Evolutionary conservation across 345 rosid species (phyloP), one percentile per base, ranked within the genome.

Genomic region (Pistacia integerrima): DNA sequence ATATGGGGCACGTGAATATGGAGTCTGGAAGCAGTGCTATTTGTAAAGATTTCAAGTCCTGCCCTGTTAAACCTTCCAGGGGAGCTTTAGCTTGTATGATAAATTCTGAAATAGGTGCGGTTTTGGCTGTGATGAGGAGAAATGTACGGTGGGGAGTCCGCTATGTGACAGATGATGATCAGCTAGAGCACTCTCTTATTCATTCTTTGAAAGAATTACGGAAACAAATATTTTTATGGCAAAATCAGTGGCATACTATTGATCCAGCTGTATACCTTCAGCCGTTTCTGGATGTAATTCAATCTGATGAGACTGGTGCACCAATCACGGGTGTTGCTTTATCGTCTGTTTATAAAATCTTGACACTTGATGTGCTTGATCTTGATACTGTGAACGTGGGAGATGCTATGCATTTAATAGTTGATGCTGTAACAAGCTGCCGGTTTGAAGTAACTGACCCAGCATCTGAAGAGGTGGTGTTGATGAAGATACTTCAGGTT

Each of bases 401-500:
- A 70, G 91, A 87, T 57, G 90, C 91, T 48, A 84, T 91, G 91
- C 86, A 84, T 80, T 64, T 88, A 74, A 85, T 91, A 44, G 91
- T 91, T 52, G 91, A 90, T 84, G 90, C 93, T 11, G 90, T 91
- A 16, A 88, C 86, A 13, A 85, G 89, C 69, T 91, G 97, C 64
- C 87, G 92, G 64, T 92, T 92, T 59, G 97, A 90, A 81, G 92
- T 92, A 64, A 90, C 91, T 28, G 94, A 90, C 84, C 91, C 92
- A 13, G 89, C 87, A 49, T 90, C 94, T 2, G 97, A 92, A 81
- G 94, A 92, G 84, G 92, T 90, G 64, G 94, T 90, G 80, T 75
- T 90, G 74, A 86, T 90, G 91, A 92, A 92, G 81, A 90, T 92
- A 74, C 97, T 92, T 80, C 94, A 90, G 85, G 94, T 92, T 87